phyloP scores from a whole-genome alignment of 306 rosid species.

The Rosa multiflora region DNA sequence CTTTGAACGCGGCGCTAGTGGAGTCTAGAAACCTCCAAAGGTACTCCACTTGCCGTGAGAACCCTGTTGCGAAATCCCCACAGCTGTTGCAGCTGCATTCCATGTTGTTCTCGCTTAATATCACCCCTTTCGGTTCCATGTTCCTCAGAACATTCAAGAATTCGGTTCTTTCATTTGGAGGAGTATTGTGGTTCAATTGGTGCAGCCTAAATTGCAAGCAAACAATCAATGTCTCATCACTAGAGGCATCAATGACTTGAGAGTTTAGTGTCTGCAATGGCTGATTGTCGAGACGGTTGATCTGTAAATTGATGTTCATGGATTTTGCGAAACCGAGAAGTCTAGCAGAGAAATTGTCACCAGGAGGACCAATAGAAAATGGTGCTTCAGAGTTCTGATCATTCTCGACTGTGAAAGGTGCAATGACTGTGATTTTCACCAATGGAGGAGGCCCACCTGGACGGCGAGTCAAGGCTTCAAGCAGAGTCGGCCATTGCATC shows the following conservation, averaged over 20 bases:
- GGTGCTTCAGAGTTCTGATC: constrained; percentile 51
- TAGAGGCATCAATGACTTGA: constrained; percentile 36
- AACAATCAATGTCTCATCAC: constrained; percentile 62
- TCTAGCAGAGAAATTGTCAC: constrained; percentile 57
- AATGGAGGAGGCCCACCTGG: constrained; percentile 83
- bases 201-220: constrained; percentile 87
- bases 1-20: constrained; percentile 74
- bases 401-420: constrained; percentile 41
- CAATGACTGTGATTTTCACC: constrained; percentile 72
- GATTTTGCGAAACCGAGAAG: constrained; percentile 74
- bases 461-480: constrained; percentile 78
- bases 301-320: constrained; percentile 62
- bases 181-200: constrained; percentile 53
- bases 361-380: constrained; percentile 75
- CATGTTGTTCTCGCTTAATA: constrained; percentile 72
- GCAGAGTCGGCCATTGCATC: constrained; percentile 87
- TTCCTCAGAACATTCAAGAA: constrained; percentile 48
- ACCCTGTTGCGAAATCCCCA: constrained; percentile 57
- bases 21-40: constrained; percentile 86
- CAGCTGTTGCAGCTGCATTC: constrained; percentile 74
- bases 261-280: constrained; percentile 46
- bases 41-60: constrained; percentile 60
- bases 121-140: constrained; percentile 74
- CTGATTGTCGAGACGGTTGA: constrained; percentile 57
- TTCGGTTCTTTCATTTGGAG: constrained; percentile 55